These are phyloP conservation scores for Fusarium bactridioides DNA, from an alignment of 2,329 filamentous ascomycete genomes.

Conservation along the genomic window DNA sequence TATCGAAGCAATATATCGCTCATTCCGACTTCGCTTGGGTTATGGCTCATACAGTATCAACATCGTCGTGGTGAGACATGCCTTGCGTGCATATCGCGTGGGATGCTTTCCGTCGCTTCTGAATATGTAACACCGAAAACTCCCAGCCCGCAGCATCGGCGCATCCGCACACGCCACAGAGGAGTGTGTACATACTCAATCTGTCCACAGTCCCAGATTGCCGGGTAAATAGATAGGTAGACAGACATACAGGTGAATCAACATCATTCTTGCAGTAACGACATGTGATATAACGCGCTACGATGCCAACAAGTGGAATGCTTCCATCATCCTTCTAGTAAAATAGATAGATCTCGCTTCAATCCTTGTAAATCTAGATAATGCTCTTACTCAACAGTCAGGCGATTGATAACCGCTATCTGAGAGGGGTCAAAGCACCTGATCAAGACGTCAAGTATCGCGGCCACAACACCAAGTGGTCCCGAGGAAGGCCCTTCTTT, in stretches of 20 bases:
- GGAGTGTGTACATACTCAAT: not conserved
- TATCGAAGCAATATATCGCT: not conserved
- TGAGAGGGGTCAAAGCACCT: slow-evolving; percentile 13
- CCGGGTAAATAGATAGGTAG: not conserved
- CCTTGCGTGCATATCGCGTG: slow-evolving; percentile 1
- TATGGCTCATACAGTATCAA: not conserved
- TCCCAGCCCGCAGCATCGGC: slow-evolving; percentile 6
- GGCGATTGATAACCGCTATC: not conserved
- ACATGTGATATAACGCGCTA: not conserved
- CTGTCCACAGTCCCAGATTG: not conserved
- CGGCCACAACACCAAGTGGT: not conserved
- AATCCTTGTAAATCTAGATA: not conserved
- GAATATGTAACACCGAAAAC: slow-evolving; percentile 4
- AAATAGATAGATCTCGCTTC: not conserved
- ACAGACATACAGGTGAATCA: not conserved
- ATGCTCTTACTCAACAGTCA: not conserved
- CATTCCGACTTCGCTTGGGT: not conserved
- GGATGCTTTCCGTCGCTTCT: slow-evolving; percentile 4
- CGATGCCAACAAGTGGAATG: not conserved
- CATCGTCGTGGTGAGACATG: slow-evolving; percentile 14
- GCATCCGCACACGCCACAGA: slow-evolving; percentile 10
- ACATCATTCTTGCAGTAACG: not conserved
- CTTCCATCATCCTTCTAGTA: slow-evolving; percentile 7
- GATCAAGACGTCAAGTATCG: slow-evolving; percentile 7
- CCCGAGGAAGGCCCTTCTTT: slow-evolving; percentile 22